phyloP scores from a whole-genome alignment of 2,329 filamentous ascomycete species.

The Ophiostoma ulmi region DNA sequence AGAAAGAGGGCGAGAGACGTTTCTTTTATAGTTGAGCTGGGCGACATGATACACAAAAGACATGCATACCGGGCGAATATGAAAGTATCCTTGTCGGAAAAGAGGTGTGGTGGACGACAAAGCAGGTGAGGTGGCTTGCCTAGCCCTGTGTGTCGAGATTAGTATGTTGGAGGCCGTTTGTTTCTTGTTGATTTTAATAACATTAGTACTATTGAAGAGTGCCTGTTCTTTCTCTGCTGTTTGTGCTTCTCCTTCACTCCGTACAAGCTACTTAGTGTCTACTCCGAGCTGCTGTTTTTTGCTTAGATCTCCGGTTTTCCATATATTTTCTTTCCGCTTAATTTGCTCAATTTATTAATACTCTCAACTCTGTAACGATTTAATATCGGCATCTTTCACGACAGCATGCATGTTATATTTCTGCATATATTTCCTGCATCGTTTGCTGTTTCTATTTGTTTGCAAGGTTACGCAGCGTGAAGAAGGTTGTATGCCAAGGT shows the following conservation, averaged over 20 bases:
- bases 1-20: neutral
- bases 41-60: neutral
- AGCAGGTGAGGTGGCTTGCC: constrained; percentile 6
- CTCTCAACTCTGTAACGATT: neutral
- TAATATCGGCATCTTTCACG: neutral
- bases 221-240: neutral
- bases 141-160: neutral
- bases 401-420: neutral
- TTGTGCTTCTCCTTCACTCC: neutral
- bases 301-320: neutral
- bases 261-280: too few species aligned
- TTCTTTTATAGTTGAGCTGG: neutral
- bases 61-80: neutral
- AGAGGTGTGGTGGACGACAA: neutral
- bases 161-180: neutral
- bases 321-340: neutral
- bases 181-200: neutral
- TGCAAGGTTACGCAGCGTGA: neutral
- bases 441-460: neutral
- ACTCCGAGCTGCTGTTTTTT: neutral
- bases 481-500: constrained; percentile 4
- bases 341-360: neutral
- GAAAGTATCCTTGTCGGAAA: neutral
- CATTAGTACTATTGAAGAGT: neutral
- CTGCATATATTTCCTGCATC: neutral